Conservation (phyloP, 2,329 filamentous ascomycete genomes). For the Xylariomycetidae sp. region DNA sequence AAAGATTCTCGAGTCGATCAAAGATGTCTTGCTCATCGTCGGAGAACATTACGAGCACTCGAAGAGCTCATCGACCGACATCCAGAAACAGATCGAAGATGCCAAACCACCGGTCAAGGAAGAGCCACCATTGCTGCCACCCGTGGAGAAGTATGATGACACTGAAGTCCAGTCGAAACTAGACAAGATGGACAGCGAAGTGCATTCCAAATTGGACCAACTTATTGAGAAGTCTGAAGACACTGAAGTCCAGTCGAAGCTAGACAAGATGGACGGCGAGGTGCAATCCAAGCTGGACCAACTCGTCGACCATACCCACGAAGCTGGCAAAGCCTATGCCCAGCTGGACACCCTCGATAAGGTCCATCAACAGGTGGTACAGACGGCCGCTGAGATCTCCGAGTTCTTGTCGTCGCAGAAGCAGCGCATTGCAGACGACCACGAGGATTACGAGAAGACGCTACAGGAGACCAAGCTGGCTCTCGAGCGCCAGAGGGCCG, state of each 20-base stretch:
- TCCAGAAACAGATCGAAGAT: slow-evolving; percentile 58
- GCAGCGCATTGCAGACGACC: slow-evolving; percentile 68
- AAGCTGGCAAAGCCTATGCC: slow-evolving; percentile 63
- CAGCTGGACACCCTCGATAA: slow-evolving; percentile 81
- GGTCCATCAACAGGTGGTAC: slow-evolving; percentile 82
- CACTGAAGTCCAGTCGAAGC: slow-evolving; percentile 41
- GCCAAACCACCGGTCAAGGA: slow-evolving; percentile 44
- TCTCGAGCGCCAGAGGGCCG: slow-evolving; percentile 62
- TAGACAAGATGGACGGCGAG: slow-evolving; percentile 22
- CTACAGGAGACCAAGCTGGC: slow-evolving; percentile 75
- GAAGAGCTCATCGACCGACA: slow-evolving; percentile 55
- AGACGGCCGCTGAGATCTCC: slow-evolving; percentile 78
- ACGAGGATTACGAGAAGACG: slow-evolving; percentile 72
- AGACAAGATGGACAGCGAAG: slow-evolving; percentile 17
- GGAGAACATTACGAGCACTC: slow-evolving; percentile 86
- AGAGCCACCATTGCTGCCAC: slow-evolving; percentile 47
- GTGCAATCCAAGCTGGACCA: slow-evolving; percentile 36
- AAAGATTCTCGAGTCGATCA: slow-evolving; percentile 79
- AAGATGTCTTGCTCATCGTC: slow-evolving; percentile 78
- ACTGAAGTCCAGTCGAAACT: slow-evolving; percentile 14
- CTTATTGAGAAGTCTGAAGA: slow-evolving; percentile 42
- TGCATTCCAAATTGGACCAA: slow-evolving; percentile 12
- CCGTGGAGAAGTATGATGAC: slow-evolving; percentile 53
- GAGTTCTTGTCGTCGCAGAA: slow-evolving; percentile 76
- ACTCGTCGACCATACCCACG: slow-evolving; percentile 59